Evolutionary conservation across 176 grass and related monocot genomes (phyloP), one percentile per base, ranked within the genome.

Genomic region (Miscanthus lutarioriparius): DNA sequence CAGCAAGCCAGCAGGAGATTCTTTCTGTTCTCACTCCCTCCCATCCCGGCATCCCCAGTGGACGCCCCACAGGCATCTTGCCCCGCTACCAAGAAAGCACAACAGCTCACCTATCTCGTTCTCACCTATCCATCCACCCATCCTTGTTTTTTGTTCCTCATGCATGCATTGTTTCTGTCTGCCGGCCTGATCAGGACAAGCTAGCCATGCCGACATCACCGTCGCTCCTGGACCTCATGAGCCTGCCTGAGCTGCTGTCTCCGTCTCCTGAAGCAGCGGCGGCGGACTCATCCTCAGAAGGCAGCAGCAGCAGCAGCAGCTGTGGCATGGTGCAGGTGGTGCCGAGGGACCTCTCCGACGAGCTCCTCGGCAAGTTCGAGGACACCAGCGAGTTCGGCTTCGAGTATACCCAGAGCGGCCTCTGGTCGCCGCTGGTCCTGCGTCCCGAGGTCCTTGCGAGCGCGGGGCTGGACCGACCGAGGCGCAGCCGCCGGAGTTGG

Each of bases 341-440:
- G 75, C 84, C 95, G 25, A 75, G 83, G 82, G 90, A 76, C 53
- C 86, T 97, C 48, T 94, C 88, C 41, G 84, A 97, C 53, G 86
- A 75, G 66, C 84, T 97, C 13, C 77, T 95, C 17, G 78, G 75
- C 53, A 97, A 97, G 81, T 97, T 95, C 84, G 80, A 62, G 69
- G 95, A 97, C 87, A 67, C 80, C 51, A 77, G 90, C 74, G 90
- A 92, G 81, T 93, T 95, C 53, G 88, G 91, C 74, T 97, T 97
- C 64, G 92, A 97, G 32, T 97, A 97, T 32, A 91, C 63, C 62
- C 79, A 41, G 83, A 97, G 95, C 72, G 82, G 92, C 65, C 74
- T 97, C 73, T 97, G 95, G 95, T 97, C 95, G 37, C 95, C 95
- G 51, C 88, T 88, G 69, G 90, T 92, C 53, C 82, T 84, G 69